Percentiles rank a stretch among this genome's conserved stretches.
Evolutionary conservation across 768 basidiomycete species (phyloP).

Genomic region (Suillus decipiens): DNA sequence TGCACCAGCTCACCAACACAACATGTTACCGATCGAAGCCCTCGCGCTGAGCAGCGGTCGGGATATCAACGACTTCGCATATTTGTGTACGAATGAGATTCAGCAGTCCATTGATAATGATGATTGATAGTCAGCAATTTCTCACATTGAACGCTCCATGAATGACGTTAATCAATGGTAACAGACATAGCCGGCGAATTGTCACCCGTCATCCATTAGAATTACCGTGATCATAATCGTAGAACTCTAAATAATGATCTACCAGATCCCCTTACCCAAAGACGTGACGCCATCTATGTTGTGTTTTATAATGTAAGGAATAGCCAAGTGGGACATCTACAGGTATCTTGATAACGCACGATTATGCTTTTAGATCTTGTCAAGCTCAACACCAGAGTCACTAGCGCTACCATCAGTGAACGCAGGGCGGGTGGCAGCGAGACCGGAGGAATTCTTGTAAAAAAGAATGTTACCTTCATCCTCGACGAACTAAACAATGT

Average conservation of each 20-base stretch:
- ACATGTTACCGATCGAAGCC: conserved; percentile 91
- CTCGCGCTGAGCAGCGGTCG: conserved; percentile 76
- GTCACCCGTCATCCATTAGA: neutral
- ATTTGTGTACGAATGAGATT: conserved; percentile 60
- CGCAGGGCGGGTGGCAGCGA: conserved; percentile 69
- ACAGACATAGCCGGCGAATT: neutral
- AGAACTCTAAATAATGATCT: neutral
- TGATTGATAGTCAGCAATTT: conserved; percentile 47
- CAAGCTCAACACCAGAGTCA: conserved; percentile 70
- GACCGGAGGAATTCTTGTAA: conserved; percentile 85
- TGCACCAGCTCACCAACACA: conserved; percentile 78
- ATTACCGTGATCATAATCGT: neutral
- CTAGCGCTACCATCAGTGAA: conserved; percentile 58
- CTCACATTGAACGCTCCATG: conserved; percentile 44
- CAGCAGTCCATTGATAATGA: conserved; percentile 31
- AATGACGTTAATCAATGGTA: conserved; percentile 12
- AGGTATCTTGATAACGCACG: neutral
- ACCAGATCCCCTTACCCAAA: too few species aligned
- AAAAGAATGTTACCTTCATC: conserved; percentile 90
- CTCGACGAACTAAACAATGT: conserved; percentile 73
- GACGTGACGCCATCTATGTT: neutral
- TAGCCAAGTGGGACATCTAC: neutral
- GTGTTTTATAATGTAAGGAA: neutral
- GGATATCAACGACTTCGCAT: conserved; percentile 72
- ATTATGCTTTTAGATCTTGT: conserved; percentile 32